Percentiles rank a stretch among this genome's conserved stretches.
Evolutionary conservation across 768 basidiomycete species (phyloP).

Genomic region (Amyloporia xantha): DNA sequence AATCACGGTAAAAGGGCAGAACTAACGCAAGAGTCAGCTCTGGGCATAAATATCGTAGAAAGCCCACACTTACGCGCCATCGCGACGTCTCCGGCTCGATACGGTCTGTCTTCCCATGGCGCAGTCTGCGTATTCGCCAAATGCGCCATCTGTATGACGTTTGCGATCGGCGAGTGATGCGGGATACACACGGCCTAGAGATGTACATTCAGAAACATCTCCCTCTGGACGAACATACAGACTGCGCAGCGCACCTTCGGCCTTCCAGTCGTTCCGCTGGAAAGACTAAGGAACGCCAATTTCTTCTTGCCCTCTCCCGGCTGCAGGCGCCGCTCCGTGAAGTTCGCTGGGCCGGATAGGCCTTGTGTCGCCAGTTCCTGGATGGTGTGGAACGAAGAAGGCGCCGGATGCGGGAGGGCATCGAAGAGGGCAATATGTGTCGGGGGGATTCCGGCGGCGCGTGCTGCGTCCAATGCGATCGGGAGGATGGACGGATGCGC

Average conservation of each 20-base stretch:
- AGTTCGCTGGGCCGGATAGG: constrained; percentile 29
- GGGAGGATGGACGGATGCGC: constrained; percentile 18
- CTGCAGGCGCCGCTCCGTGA: constrained; percentile 43
- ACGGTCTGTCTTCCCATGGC: constrained; percentile 41
- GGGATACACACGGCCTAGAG: constrained; percentile 35
- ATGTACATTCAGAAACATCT: background rate
- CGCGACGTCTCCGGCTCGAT: constrained; percentile 54
- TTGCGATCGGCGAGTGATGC: constrained; percentile 31
- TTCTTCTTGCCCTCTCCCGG: constrained; percentile 63
- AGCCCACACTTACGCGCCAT: constrained; percentile 40
- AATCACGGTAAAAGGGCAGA: constrained; percentile 26
- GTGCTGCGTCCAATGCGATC: constrained; percentile 20
- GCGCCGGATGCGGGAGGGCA: constrained; percentile 10
- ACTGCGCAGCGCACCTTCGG: constrained; percentile 46
- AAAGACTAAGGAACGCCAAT: constrained; percentile 66
- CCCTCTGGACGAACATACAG: background rate
- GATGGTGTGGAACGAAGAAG: constrained; percentile 27
- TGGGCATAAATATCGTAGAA: background rate
- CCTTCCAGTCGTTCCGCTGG: constrained; percentile 70
- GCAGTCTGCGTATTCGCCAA: constrained; percentile 26
- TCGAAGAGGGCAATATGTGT: constrained; percentile 22
- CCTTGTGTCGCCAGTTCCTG: constrained; percentile 47
- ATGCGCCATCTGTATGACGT: constrained; percentile 32
- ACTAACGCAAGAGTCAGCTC: constrained; percentile 10
- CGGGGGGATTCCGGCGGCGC: constrained; percentile 14